phyloP scores from a whole-genome alignment of 371 early-diverging fungal genomes.

The Massospora cicadina region DNA sequence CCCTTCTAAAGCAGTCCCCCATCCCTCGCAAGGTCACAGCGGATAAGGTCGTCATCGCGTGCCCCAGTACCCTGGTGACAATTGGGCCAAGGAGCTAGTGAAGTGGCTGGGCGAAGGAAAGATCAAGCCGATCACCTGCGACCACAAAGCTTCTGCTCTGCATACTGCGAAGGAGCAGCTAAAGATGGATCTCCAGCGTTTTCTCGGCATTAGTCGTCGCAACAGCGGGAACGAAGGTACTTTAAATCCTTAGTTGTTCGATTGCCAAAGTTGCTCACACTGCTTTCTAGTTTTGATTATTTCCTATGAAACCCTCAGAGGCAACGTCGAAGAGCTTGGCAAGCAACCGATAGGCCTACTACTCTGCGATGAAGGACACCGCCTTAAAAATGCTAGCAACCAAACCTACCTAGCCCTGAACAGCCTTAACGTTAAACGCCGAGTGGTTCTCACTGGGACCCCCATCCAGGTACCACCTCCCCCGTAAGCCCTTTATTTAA shows the following conservation, averaged over 20 bases:
- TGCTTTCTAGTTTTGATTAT: constrained; percentile 62
- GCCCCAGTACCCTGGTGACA: constrained; percentile 69
- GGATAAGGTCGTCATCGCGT: constrained; percentile 73
- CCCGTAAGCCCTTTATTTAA: constrained; percentile 4
- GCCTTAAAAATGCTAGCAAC: constrained; percentile 81
- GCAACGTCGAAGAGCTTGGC: constrained; percentile 48
- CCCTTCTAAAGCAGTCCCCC: constrained; percentile 76
- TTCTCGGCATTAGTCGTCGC: constrained; percentile 66
- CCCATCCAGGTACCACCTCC: constrained; percentile 63
- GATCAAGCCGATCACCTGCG: constrained; percentile 82
- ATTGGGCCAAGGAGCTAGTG: constrained; percentile 74
- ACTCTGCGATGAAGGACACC: constrained; percentile 95
- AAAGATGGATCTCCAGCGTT: constrained; percentile 49
- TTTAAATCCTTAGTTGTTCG: neutral
- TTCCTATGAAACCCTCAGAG: constrained; percentile 84
- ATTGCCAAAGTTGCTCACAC: neutral
- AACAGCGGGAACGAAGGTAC: constrained; percentile 56
- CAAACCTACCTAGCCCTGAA: constrained; percentile 75
- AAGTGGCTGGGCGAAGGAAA: constrained; percentile 16
- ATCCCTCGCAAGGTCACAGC: constrained; percentile 72
- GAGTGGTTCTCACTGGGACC: constrained; percentile 92
- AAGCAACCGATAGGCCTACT: constrained; percentile 79
- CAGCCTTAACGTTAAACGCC: constrained; percentile 55
- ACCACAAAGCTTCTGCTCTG: constrained; percentile 62
- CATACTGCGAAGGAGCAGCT: constrained; percentile 85